Base-by-base conservation (phyloP, 2,329 filamentous ascomycete genomes). In the Claviceps sp. region DNA sequence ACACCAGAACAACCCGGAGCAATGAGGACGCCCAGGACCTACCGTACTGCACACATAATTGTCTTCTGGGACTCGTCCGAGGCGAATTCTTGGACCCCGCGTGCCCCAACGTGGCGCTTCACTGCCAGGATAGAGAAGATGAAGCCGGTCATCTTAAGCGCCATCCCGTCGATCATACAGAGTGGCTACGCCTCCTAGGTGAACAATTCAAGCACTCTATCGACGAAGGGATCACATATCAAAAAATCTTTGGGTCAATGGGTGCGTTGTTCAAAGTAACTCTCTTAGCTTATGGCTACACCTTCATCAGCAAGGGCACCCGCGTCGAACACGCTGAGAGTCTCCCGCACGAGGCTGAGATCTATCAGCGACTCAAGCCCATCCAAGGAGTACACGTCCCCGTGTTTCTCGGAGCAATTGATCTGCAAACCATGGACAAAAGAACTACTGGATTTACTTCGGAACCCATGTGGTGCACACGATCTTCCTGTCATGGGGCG, bases 41-140 rank as follows among this genome's bases (percentile, higher is more conserved):
- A 11, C 24, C 43, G 42, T 71, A 70, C 55, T 72, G 66, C 57
- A 69, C 68, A 1, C 64, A 70, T 22, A 61, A 61, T 42, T 72
- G 69, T 57, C 60, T 72, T 18, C 58, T 63, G 11, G 67, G 68
- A 16, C 57, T 72, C 37, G 56, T 63, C 9, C 54, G 56, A 7
- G 58, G 63, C 38, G 55, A 56, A 8, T 24, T 54, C 2, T 61
- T 71, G 14, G 66, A 72, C 53, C 22, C 52, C 43, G 22, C 54
- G 4, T 72, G 69, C 57, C 71, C 68, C 0, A 74, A 74, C 54
- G 52, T 62, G 5, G 53, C 41, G 13, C 58, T 63, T 52, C 68
- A 75, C 59, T 18, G 37, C 22, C 20, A 48, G 4, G 52, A 37
- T 18, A 26, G 5, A 49, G 5, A 47, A 24, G n/a, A 30, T 30